Conservation (phyloP, 2,329 filamentous ascomycete genomes). For the Monilinia polystroma region DNA sequence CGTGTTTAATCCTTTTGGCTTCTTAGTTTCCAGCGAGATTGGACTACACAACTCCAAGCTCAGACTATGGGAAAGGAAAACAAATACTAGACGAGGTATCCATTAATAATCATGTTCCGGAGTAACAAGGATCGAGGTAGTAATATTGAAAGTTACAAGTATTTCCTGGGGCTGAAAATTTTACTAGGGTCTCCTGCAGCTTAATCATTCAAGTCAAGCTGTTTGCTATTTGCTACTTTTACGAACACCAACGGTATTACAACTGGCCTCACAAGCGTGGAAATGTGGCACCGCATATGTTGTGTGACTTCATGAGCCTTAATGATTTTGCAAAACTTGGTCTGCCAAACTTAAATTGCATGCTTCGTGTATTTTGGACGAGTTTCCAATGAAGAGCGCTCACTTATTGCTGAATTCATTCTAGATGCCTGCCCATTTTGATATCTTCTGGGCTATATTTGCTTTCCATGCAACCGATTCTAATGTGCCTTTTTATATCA, state of each 20-base stretch:
- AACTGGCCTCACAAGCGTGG: background rate
- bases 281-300: constrained; percentile 4
- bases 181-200: constrained; percentile 4
- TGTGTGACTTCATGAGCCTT: background rate
- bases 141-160: background rate
- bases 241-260: background rate
- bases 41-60: background rate
- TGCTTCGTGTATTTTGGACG: background rate
- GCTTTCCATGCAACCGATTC: background rate
- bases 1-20: background rate
- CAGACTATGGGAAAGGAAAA: background rate
- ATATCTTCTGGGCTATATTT: background rate
- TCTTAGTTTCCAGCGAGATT: background rate
- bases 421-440: background rate
- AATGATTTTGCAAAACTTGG: background rate
- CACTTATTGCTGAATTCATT: background rate
- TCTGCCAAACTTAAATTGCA: background rate
- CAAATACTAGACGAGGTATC: background rate
- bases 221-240: background rate
- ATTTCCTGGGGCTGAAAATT: background rate
- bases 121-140: background rate
- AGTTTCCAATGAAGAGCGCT: background rate
- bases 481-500: background rate
- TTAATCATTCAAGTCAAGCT: background rate
- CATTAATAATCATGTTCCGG: background rate